Conservation (phyloP, 208 protist species). For the Trypanosoma congolense region DNA sequence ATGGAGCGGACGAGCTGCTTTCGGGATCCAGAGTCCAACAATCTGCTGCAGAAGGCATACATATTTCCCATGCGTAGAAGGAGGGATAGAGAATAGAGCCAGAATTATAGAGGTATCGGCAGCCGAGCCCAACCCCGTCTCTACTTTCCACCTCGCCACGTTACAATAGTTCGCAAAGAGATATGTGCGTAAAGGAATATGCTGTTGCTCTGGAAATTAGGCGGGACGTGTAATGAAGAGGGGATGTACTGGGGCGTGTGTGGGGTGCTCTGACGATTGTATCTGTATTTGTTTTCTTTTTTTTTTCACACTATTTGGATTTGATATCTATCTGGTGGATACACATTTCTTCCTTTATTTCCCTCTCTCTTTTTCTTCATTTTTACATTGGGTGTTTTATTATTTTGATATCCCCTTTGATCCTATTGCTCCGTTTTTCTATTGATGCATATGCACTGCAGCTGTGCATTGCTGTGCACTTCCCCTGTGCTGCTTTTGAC, state of each 20-base stretch:
- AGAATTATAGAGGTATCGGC: neutral
- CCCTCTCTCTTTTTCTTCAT: neutral
- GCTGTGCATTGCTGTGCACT: too few species aligned
- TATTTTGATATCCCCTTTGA: conserved; percentile 5
- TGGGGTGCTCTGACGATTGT: neutral
- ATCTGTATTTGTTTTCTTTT: conserved; percentile 5
- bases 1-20: conserved; percentile 46
- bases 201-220: neutral
- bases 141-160: conserved; percentile 12
- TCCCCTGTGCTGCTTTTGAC: too few species aligned
- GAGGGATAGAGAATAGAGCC: conserved; percentile 1
- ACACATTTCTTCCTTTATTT: neutral
- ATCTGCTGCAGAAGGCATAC: conserved; percentile 18
- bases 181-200: neutral
- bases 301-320: conserved; percentile 19
- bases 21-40: conserved; percentile 24
- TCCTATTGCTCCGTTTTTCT: neutral
- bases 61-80: conserved; percentile 1
- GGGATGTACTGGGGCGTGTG: neutral
- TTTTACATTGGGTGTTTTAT: conserved; percentile 5
- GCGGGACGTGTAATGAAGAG: neutral
- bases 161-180: neutral
- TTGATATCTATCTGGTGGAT: conserved; percentile 9
- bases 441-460: neutral
- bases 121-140: conserved; percentile 5